Percentiles rank a stretch among this genome's conserved stretches.
phyloP scores from a whole-genome alignment of 2,329 filamentous ascomycete species.

The Aspergillus sp. region DNA sequence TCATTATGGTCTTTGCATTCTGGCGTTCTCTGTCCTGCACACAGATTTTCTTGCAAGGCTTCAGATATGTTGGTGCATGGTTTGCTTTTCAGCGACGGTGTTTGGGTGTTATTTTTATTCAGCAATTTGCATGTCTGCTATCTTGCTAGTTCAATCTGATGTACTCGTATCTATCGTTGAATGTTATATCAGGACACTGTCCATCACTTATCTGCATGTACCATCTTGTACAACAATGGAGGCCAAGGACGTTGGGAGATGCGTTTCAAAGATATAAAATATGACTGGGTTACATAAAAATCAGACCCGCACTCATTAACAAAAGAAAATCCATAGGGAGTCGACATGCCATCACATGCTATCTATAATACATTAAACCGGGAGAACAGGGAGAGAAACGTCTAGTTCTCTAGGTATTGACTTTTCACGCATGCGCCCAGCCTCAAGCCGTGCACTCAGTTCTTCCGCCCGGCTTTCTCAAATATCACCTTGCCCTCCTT shows the following conservation, averaged over 20 bases:
- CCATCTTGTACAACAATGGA: too few relatives aligned
- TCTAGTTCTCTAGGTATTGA: slow-evolving; percentile 5
- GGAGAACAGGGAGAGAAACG: slow-evolving; percentile 1
- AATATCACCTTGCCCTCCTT: slow-evolving; percentile 66
- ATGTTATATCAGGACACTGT: too few relatives aligned
- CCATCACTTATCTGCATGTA: too few relatives aligned
- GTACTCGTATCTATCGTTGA: too few relatives aligned
- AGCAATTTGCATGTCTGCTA: too few relatives aligned
- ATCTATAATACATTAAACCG: slow-evolving; percentile 24
- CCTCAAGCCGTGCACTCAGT: slow-evolving; percentile 8
- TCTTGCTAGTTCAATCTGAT: too few relatives aligned
- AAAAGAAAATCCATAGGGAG: not conserved
- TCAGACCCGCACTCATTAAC: not conserved
- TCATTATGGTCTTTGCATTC: slow-evolving; percentile 1
- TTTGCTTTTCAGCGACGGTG: slow-evolving; percentile 24
- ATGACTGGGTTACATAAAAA: too few relatives aligned
- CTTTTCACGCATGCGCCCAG: slow-evolving; percentile 2
- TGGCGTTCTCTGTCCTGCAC: not conserved
- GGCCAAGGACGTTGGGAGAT: too few relatives aligned
- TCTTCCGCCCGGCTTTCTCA: slow-evolving; percentile 35
- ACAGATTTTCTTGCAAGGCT: not conserved
- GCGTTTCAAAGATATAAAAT: too few relatives aligned
- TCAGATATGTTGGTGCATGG: not conserved
- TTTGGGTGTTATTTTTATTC: slow-evolving; percentile 4
- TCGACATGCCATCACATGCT: slow-evolving; percentile 6